phyloP scores from a whole-genome alignment of 1,284 basidiomycete species.

The Tylopilus sp. region DNA sequence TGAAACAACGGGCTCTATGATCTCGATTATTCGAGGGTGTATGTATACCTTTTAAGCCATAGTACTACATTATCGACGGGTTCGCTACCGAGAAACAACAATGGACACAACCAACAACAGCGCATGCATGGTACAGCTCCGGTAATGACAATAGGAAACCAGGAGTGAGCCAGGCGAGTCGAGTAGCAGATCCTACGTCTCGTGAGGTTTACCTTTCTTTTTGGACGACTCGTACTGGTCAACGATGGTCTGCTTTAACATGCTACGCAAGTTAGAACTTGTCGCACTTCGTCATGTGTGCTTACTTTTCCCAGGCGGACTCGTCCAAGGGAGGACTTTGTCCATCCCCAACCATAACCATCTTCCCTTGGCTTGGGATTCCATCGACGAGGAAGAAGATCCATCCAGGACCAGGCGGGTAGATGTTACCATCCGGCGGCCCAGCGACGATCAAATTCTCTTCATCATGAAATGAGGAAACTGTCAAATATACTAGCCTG shows the following conservation, averaged over 20 bases:
- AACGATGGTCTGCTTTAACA: conserved; percentile 45
- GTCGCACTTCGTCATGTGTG: conserved; percentile 15
- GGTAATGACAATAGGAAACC: background rate
- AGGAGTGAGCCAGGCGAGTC: background rate
- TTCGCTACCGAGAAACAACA: conserved; percentile 2
- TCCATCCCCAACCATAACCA: conserved; percentile 72
- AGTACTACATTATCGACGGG: conserved; percentile 13
- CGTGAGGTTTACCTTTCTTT: conserved; percentile 29
- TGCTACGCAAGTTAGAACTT: conserved; percentile 26
- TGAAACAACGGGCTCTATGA: conserved; percentile 84
- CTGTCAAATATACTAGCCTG: conserved; percentile 66
- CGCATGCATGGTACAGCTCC: background rate
- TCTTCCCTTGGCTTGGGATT: conserved; percentile 64
- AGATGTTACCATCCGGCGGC: conserved; percentile 63
- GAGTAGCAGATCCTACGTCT: background rate
- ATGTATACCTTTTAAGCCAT: conserved; percentile 7
- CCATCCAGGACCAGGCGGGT: conserved; percentile 82
- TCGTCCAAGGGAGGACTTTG: conserved; percentile 56
- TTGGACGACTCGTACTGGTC: conserved; percentile 53
- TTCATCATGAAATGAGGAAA: conserved; percentile 37
- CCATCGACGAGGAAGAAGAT: conserved; percentile 69
- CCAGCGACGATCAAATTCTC: conserved; percentile 48
- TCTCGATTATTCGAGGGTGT: conserved; percentile 9
- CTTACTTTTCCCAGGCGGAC: conserved; percentile 56
- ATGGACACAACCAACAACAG: conserved; percentile 2